Evolutionary conservation across 2,329 filamentous ascomycete species (phyloP).

Genomic region (Drechslerella dactyloides): DNA sequence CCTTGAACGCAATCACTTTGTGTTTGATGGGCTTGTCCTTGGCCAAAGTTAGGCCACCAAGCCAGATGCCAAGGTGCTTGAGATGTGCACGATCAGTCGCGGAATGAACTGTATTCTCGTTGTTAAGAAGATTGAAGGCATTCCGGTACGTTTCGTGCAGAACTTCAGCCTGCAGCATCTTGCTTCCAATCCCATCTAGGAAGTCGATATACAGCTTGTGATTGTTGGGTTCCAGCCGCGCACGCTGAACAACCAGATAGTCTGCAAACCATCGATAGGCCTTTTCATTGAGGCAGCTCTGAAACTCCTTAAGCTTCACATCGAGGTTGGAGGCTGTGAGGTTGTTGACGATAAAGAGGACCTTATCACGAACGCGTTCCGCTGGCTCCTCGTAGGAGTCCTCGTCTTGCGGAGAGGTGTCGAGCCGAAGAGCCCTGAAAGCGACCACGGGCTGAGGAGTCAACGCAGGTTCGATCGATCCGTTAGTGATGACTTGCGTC

Average conservation of each 20-base stretch:
- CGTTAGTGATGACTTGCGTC: slow-evolving; percentile 50
- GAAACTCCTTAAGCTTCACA: slow-evolving; percentile 81
- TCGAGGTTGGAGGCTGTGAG: slow-evolving; percentile 88
- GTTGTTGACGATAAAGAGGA: slow-evolving; percentile 96
- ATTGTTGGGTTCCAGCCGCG: slow-evolving; percentile 96
- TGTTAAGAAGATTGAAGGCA: slow-evolving; percentile 84
- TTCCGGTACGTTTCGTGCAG: slow-evolving; percentile 90
- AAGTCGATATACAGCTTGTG: slow-evolving; percentile 91
- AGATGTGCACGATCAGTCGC: slow-evolving; percentile 83
- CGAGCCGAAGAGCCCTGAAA: slow-evolving; percentile 79
- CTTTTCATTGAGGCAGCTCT: slow-evolving; percentile 75
- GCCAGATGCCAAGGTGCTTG: slow-evolving; percentile 92
- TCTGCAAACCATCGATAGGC: slow-evolving; percentile 96
- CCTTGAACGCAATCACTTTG: slow-evolving; percentile 95
- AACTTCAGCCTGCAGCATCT: slow-evolving; percentile 82
- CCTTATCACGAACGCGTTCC: slow-evolving; percentile 85
- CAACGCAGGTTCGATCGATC: slow-evolving; percentile 35
- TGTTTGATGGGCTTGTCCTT: slow-evolving; percentile 95
- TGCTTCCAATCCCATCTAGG: slow-evolving; percentile 80
- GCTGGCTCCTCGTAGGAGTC: slow-evolving; percentile 77
- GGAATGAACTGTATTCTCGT: slow-evolving; percentile 82
- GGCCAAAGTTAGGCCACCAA: slow-evolving; percentile 89
- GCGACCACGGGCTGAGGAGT: slow-evolving; percentile 63
- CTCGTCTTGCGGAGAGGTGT: slow-evolving; percentile 69
- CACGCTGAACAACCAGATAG: slow-evolving; percentile 92